phyloP scores from a whole-genome alignment of 2,329 filamentous ascomycete species.

The Raffaelea ambrosiae region DNA sequence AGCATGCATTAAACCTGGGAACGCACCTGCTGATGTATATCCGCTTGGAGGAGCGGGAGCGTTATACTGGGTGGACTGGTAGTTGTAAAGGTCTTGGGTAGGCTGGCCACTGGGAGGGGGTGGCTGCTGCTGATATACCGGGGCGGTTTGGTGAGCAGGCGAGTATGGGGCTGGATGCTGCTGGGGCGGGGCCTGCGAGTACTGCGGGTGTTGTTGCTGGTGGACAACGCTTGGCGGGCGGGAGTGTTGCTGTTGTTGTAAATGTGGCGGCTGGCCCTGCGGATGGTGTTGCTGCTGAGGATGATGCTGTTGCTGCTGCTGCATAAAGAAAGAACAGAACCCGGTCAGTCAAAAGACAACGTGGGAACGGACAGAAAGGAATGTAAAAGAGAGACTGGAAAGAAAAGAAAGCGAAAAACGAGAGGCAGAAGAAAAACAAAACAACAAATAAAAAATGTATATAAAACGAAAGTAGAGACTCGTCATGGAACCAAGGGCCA shows the following conservation, averaged over 20 bases:
- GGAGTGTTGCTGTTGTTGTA: slow-evolving; percentile 60
- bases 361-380: not conserved
- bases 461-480: no score
- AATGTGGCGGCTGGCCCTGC: slow-evolving; percentile 52
- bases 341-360: slow-evolving; percentile 13
- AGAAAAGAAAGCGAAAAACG: not conserved
- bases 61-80: slow-evolving; percentile 75
- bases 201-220: slow-evolving; percentile 54
- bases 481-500: not conserved
- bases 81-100: slow-evolving; percentile 65
- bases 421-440: not conserved
- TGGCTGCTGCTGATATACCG: slow-evolving; percentile 59
- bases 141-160: slow-evolving; percentile 54
- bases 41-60: slow-evolving; percentile 72
- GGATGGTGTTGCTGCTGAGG: slow-evolving; percentile 56
- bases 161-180: slow-evolving; percentile 60
- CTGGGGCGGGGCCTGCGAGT: slow-evolving; percentile 46
- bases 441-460: not conserved
- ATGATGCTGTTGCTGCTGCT: slow-evolving; percentile 71
- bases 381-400: not conserved
- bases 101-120: slow-evolving; percentile 54
- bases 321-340: slow-evolving; percentile 51
- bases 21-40: slow-evolving; percentile 80
- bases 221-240: slow-evolving; percentile 66
- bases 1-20: no score